phyloP scores from a whole-genome alignment of 176 grass and related monocot genomes.

The Oryza coarctata region DNA sequence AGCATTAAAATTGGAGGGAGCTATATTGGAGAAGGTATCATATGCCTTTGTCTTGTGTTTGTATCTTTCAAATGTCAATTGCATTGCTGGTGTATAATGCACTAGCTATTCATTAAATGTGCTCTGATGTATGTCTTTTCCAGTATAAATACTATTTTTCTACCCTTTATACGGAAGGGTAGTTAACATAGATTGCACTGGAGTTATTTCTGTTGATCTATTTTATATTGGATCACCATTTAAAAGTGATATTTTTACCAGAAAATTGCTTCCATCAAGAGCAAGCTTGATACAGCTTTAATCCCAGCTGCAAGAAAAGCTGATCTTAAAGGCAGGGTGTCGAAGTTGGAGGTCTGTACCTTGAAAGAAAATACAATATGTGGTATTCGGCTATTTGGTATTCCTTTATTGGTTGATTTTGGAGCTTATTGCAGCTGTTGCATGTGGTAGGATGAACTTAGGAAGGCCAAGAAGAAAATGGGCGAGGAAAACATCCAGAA shows the following conservation, averaged over 20 bases:
- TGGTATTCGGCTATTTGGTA: background rate
- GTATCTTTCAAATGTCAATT: background rate
- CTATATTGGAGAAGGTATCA: conserved; percentile 69
- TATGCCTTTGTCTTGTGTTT: background rate
- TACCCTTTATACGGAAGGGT: background rate
- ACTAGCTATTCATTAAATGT: background rate
- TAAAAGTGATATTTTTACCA: conserved; percentile 34
- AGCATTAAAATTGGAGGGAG: conserved; percentile 54
- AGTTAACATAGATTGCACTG: background rate
- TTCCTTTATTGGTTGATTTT: background rate
- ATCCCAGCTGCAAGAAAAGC: conserved; percentile 89
- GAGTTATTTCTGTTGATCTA: conserved; percentile 5
- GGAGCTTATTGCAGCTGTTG: conserved; percentile 18
- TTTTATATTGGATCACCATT: conserved; percentile 6
- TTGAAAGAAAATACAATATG: background rate
- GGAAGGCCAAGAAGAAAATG: conserved; percentile 90
- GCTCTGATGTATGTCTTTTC: background rate
- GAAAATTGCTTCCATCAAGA: conserved; percentile 91
- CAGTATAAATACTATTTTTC: background rate
- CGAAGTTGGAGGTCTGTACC: conserved; percentile 70
- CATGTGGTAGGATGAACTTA: conserved; percentile 61
- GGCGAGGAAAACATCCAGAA: conserved; percentile 86
- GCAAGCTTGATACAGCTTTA: conserved; percentile 63
- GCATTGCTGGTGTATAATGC: background rate
- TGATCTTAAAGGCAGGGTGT: conserved; percentile 69